Evolutionary conservation across 2,329 filamentous ascomycete genomes (phyloP), one percentile per base, ranked within the genome.

Genomic region (Aspergillus versicolor): DNA sequence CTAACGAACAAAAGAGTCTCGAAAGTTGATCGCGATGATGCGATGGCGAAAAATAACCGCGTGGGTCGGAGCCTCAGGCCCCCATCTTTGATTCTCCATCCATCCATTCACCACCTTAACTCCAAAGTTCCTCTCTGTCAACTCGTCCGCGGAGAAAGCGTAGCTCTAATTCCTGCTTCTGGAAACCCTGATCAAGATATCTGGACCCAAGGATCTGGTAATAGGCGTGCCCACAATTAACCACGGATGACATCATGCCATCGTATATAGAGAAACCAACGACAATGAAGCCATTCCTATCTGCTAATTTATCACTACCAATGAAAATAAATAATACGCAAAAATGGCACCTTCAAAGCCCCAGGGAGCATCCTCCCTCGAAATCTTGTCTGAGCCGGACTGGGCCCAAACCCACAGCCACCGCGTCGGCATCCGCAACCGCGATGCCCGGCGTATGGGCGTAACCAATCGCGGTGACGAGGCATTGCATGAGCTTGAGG

Each of bases 401-500:
- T 54, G 52, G 52, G 24, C 43, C 22, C 24, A 49, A 42, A 49
- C 32, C 7, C 50, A 52, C 30, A 37, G 40, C 15, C 50, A 52
- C 30, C 50, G 50, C 0, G 41, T 52, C 8, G 50, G 50, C 21
- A 32, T 19, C 6, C 50, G 50, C 19, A 17, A 12, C 3, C 41
- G 50, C 19, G 50, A 52, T 43, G 50, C n/a, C 41, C 50, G 50
- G 7, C 44, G 37, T 41, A 32, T 34, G 3, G 50, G 50, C 8
- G 11, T 52, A 17, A 56, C 54, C 5, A 47, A 56, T 22, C 19
- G 19, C 12, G 53, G 53, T 7, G 53, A 55, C 19, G 58, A 62
- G 15, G n/a, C 9, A 15, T 15, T 27, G 21, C 30, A 30, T n/a
- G 48, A 19, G 13, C 60, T 63, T 3, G 65, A 56, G 50, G 59